Evolutionary conservation across 2,329 filamentous ascomycete genomes (phyloP), one percentile per base, ranked within the genome.

Genomic region (Colletotrichum zoysiae): DNA sequence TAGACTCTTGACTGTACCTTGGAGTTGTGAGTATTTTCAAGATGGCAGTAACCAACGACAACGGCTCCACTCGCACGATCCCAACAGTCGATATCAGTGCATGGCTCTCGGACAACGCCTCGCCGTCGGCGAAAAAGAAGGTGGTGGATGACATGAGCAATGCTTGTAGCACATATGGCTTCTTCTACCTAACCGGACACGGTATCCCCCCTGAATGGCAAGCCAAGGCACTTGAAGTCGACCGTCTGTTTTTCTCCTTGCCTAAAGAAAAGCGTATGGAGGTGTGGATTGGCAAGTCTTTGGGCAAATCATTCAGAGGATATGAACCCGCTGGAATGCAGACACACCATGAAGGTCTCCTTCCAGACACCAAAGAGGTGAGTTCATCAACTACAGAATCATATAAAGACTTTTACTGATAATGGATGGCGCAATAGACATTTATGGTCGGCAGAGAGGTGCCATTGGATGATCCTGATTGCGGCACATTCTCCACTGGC

Each of bases 131-230:
- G 18, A 73, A 75, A 38, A 63, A 62, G 7, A 65, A 71, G 18
- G 77, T 78, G n/a, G 76, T 79, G 11, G 73, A 78, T 6, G 70
- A 73, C 9, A 72, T 78, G 58, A 73, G 76, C 26, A 70, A 78
- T 44, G 78, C 78, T 2, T 77, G 73, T 69, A 73, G 68, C 0
- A 74, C 58, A 1, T 77, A 76, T 57, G 79, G 79, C 30, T 81
- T 81, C 74, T 80, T 81, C 71, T 77, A 79, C 60, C 74, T 78
- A 2, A 74, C 76, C 44, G 78, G 78, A 7, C 79, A 80, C 62
- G 79, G 79, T 6, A 72, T 81, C 30, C 70, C 76, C 35, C 23
- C 73, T 2, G 71, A 73, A 30, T 53, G 75, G 55, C 76, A 77
- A 46, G 62, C 73, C 1, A 46, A 70, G 26, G 74, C 73, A 23